phyloP scores from a whole-genome alignment of 352 stramenopile species.

The Phytophthora pluvialis region DNA sequence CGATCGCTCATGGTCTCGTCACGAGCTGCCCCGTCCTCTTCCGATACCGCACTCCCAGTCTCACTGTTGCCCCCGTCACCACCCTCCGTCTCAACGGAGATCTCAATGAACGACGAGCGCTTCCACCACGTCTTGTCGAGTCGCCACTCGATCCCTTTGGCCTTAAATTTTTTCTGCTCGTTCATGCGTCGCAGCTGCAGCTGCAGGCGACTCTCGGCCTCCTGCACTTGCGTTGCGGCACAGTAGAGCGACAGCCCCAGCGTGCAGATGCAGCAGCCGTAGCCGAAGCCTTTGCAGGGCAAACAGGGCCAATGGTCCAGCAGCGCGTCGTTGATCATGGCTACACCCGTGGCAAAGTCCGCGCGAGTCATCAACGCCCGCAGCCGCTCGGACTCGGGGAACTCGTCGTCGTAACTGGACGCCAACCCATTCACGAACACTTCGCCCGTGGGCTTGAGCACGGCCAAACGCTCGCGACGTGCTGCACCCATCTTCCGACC shows the following conservation, averaged over 20 bases:
- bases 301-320: slow-evolving; percentile 87
- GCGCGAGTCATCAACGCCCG: slow-evolving; percentile 57
- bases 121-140: slow-evolving; percentile 77
- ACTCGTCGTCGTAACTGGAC: slow-evolving; percentile 80
- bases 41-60: not conserved
- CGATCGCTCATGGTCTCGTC: slow-evolving; percentile 30
- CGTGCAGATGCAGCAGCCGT: slow-evolving; percentile 86
- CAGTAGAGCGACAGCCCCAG: slow-evolving; percentile 85
- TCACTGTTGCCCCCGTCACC: not conserved
- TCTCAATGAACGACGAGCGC: slow-evolving; percentile 72
- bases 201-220: slow-evolving; percentile 68
- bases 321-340: slow-evolving; percentile 84
- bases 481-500: slow-evolving; percentile 21
- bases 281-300: slow-evolving; percentile 79
- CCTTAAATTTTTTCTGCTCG: slow-evolving; percentile 63
- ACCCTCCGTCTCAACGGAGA: slow-evolving; percentile 24
- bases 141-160: slow-evolving; percentile 63
- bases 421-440: slow-evolving; percentile 84
- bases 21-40: not conserved
- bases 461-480: slow-evolving; percentile 42
- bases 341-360: slow-evolving; percentile 69
- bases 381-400: slow-evolving; percentile 50
- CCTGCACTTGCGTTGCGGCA: slow-evolving; percentile 70
- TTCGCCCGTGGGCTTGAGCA: slow-evolving; percentile 70
- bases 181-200: slow-evolving; percentile 81